Evolutionary conservation across 139 green algal species (phyloP), one percentile per base, ranked within the genome.

Genomic region (Desmodesmus armatus): DNA sequence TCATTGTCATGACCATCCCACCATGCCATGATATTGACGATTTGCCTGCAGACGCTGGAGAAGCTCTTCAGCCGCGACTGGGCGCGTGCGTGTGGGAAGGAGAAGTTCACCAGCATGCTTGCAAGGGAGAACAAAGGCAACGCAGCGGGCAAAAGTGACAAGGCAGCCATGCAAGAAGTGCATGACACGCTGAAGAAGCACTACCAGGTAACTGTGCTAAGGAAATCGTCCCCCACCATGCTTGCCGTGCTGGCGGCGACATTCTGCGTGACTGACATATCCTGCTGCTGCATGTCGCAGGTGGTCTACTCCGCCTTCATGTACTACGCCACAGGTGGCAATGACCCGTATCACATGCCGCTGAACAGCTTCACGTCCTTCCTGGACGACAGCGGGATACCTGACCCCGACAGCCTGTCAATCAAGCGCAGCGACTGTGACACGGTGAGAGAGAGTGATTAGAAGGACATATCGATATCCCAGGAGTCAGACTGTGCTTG

Each of bases 351-450:
- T 83, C 92, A 95, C 88, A 92, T 96, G 87, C 83, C 90, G 3
- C 88, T 94, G 75, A 94, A 91, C 75, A 40, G 84, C 41, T 94
- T 91, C 89, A 93, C 91, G 33, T 70, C 75, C n/a, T 91, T 94
- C 63, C 88, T 94, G 40, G 94, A 97, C 65, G 92, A 94, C 29
- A 93, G 89, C 79, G 66, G 79, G n/a, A 94, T 97, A 80, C 87
- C 91, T 4, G 94, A 97, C 86, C 41, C 81, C 5, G 93, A 96
- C 58, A 90, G 77, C 21, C 86, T 90, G 62, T 90, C 87, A 51
- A 87, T 92, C 85, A 96, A 95, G 92, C 89, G 93, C 33, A 93
- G 87, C 23, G 94, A 97, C 85, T 95, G 92, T 85, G 94, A 97
- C 90, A 97, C 94, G 31, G 87, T 96, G 51, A 27, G 51, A 62